phyloP scores from a whole-genome alignment of 78 protist species.

The Cyanophora paradoxa region DNA sequence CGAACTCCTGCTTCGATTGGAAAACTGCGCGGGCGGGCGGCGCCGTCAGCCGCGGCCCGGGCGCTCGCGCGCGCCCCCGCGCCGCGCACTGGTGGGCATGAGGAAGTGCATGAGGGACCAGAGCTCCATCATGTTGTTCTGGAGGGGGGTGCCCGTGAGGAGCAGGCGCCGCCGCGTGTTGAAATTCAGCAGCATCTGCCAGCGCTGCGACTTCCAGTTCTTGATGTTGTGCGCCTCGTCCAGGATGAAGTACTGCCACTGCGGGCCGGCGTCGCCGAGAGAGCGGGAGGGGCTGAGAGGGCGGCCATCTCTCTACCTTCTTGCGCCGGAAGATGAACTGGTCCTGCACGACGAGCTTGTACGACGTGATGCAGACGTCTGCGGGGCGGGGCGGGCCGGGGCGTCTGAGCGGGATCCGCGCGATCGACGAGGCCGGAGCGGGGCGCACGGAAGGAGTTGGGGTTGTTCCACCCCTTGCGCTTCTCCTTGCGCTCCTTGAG shows the following conservation, averaged over 20 bases:
- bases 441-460: conserved; percentile 66
- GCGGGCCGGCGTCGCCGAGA: too few species aligned
- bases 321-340: conserved; percentile 54
- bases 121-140: conserved; percentile 87
- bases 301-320: too few species aligned
- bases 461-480: conserved; percentile 80
- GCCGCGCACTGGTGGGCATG: too few species aligned
- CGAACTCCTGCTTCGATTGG: conserved; percentile 73
- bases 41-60: too few species aligned
- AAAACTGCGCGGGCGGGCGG: too few species aligned
- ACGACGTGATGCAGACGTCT: conserved; percentile 85
- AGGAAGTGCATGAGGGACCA: conserved; percentile 95
- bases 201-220: conserved; percentile 71
- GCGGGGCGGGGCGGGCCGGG: too few species aligned
- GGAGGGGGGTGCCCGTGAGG: conserved; percentile 94
- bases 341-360: conserved; percentile 71
- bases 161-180: conserved; percentile 69
- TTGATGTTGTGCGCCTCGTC: conserved; percentile 96
- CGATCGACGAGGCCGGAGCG: neutral
- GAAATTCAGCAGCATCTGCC: conserved; percentile 75
- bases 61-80: too few species aligned
- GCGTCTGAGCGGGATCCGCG: neutral
- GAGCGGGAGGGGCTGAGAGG: too few species aligned
- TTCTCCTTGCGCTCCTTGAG: conserved; percentile 64
- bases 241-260: conserved; percentile 86